Conservation (phyloP, 768 basidiomycete species). For the Lepiota venenata region DNA sequence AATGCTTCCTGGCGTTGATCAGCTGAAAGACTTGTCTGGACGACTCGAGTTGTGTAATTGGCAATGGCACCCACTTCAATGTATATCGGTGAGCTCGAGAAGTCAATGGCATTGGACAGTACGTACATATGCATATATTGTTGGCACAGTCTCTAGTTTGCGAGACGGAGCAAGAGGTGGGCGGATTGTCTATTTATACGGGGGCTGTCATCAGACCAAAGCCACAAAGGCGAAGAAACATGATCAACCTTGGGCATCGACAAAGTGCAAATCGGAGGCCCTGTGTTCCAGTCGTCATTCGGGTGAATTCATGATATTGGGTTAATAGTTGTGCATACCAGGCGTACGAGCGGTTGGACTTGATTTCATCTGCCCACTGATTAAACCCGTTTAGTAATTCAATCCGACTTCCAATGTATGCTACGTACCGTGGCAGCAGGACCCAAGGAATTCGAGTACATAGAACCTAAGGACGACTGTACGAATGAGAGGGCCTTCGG, state of each 20-base stretch:
- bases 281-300: constrained; percentile 15
- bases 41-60: constrained; percentile 51
- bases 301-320: neutral
- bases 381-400: neutral
- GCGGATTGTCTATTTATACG: constrained; percentile 32
- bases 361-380: constrained; percentile 52
- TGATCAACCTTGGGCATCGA: constrained; percentile 43
- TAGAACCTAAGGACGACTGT: constrained; percentile 38
- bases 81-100: neutral
- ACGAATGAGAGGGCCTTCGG: constrained; percentile 47
- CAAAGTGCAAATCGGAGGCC: constrained; percentile 43
- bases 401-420: neutral
- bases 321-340: neutral
- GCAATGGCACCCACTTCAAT: constrained; percentile 48
- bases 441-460: constrained; percentile 42
- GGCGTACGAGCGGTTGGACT: constrained; percentile 19
- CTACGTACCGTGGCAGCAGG: constrained; percentile 41
- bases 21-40: constrained; percentile 36
- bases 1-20: constrained; percentile 48
- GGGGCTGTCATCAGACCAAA: neutral
- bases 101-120: neutral
- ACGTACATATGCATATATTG: constrained; percentile 37
- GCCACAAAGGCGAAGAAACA: neutral
- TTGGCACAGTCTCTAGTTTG: constrained; percentile 43
- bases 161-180: constrained; percentile 45